phyloP scores from a whole-genome alignment of 2,329 filamentous ascomycete genomes.

The Colletotrichum horii region DNA sequence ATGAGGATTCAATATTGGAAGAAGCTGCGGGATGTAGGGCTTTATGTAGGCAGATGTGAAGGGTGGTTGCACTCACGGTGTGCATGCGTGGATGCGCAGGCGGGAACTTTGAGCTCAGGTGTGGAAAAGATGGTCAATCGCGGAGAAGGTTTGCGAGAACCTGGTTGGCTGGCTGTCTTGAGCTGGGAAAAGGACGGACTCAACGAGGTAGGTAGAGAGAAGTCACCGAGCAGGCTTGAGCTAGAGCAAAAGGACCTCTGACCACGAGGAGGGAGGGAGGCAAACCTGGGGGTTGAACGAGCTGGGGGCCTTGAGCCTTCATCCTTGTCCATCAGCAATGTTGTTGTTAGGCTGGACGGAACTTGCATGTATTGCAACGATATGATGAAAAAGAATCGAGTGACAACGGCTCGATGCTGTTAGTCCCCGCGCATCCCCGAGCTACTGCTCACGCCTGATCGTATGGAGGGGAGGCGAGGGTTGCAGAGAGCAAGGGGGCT shows the following conservation, averaged over 20 bases:
- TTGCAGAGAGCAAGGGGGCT: neutral
- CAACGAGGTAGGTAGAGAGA: neutral
- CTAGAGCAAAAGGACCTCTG: neutral
- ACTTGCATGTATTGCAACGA: constrained; percentile 2
- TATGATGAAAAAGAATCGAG: constrained; percentile 6
- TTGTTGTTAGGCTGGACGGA: neutral
- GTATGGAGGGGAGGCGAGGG: neutral
- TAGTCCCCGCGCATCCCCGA: neutral
- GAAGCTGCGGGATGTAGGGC: neutral
- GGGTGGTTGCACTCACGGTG: neutral
- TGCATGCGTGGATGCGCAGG: neutral
- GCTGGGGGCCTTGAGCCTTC: neutral
- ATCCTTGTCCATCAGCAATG: neutral
- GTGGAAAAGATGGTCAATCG: neutral
- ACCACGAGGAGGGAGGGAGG: neutral
- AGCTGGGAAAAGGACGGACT: neutral
- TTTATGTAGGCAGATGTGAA: constrained; percentile 12
- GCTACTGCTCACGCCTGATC: neutral
- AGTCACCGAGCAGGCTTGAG: neutral
- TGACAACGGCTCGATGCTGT: neutral
- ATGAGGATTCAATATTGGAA: neutral
- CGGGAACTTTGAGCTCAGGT: neutral
- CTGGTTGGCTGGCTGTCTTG: neutral
- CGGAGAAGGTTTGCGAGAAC: neutral
- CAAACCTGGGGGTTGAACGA: neutral